phyloP scores from a whole-genome alignment of 2,329 filamentous ascomycete genomes.

The Trichoderma polysporum region DNA sequence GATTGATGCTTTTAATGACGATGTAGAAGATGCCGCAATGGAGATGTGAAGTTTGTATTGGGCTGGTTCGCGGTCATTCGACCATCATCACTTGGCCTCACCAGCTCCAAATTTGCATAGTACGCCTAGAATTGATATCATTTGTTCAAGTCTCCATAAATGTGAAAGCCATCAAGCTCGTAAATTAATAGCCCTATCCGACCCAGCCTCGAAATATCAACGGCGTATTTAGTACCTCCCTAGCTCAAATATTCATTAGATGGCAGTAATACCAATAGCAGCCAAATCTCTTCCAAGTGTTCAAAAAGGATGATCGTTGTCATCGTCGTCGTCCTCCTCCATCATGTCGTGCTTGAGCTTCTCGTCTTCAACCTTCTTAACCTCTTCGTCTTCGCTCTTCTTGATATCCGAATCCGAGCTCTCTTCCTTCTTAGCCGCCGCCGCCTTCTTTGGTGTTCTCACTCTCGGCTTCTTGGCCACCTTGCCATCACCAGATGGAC shows the following conservation, averaged over 20 bases:
- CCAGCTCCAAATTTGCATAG: too few relatives aligned
- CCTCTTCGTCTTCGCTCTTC: constrained; percentile 23
- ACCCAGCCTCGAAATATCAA: not conserved
- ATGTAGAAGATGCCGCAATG: not conserved
- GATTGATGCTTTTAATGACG: not conserved
- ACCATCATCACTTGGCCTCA: not conserved
- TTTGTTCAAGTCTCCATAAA: not conserved
- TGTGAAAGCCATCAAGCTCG: not conserved
- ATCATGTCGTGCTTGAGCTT: constrained; percentile 23
- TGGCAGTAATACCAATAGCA: not conserved
- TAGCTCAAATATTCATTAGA: not conserved
- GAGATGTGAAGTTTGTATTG: not conserved
- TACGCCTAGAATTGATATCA: too few relatives aligned
- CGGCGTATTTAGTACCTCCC: not conserved
- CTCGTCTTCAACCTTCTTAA: constrained; percentile 24
- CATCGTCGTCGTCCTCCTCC: constrained; percentile 21
- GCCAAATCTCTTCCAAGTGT: not conserved
- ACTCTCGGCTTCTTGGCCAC: constrained; percentile 35
- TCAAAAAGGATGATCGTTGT: not conserved
- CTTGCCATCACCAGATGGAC: constrained; percentile 28
- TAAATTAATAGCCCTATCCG: not conserved
- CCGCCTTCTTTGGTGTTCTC: constrained; percentile 34
- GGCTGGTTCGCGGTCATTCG: not conserved
- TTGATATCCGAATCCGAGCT: not conserved
- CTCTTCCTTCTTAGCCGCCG: constrained; percentile 29